Base-by-base conservation (phyloP, 192 early-diverging fungal genomes). In the Coemansia sp. region DNA sequence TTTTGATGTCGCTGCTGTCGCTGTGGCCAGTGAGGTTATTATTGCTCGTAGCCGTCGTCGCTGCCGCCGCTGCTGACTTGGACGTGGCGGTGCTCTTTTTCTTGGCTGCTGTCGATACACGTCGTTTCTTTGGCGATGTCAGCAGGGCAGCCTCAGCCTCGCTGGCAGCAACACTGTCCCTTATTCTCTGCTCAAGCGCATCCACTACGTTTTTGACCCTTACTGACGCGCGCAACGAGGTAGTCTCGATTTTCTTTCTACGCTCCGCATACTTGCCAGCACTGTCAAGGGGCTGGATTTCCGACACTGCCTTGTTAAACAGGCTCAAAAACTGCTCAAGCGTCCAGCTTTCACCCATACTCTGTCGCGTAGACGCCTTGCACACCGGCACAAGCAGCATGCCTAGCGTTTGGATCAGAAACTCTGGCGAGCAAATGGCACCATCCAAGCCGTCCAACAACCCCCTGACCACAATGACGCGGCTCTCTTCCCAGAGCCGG, bases 391-490 rank as follows among this genome's bases (percentile, higher is more conserved):
- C 55, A 33, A 47, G 56, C 25, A 66, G 34, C 20, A 34, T 19
- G 15, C 58, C 64, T 23, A 75, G 50, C 17, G 50, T 41, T 1
- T 42, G 15, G 8, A 50, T 19, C 19, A 78, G 58, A 15, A n/a
- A 38, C 7, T 57, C 33, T 4, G 69, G 69, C 6, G 37, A 61
- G 61, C 61, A 78, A 13, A 15, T 22, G 6, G 48, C 15, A 6
- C 50, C 22, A 13, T 47, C 48, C 17, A 31, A 9, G 4, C 55
- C 54, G 25, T 41, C 50, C 15, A 72, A 6, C 47, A 77, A 57
- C 19, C 61, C 65, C n/a, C 55, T 62, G 9, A 65, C 57, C 8
- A 76, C 74, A 20, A 76, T 53, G 5, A 77, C 69, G n/a, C 29
- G 40, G 44, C 61, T 50, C n/a, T 70, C 69, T 23, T 61, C 61